Conservation (phyloP, 345 rosid genomes). For the Citrus hindsii region DNA sequence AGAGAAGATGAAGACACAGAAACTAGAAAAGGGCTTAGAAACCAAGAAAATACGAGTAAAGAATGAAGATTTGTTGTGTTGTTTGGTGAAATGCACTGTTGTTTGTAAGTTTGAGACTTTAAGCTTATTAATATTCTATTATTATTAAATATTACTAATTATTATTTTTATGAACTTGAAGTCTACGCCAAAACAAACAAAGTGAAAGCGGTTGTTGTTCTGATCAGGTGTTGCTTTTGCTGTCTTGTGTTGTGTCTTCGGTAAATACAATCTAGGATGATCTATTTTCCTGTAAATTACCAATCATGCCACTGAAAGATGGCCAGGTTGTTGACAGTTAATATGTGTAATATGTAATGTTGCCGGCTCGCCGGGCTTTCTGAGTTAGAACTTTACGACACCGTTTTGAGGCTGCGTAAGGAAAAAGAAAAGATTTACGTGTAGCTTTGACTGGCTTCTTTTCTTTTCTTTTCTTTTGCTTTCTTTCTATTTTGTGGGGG, state of each 20-base stretch:
- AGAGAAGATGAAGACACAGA: not conserved
- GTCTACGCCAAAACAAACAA: not conserved
- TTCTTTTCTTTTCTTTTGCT: not conserved
- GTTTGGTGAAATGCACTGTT: slow-evolving; percentile 8
- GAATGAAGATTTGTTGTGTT: not conserved
- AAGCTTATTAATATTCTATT: not conserved
- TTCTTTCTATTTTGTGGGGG: no score
- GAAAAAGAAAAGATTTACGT: not conserved
- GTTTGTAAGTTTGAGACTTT: not conserved
- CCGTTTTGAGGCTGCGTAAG: not conserved
- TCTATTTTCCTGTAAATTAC: not conserved
- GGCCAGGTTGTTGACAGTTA: not conserved
- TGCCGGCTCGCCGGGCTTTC: not conserved
- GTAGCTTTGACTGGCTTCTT: not conserved
- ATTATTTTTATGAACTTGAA: not conserved
- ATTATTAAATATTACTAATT: not conserved
- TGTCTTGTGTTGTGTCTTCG: not conserved
- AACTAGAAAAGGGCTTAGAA: not conserved
- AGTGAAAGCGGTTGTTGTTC: not conserved
- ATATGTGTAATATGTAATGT: not conserved
- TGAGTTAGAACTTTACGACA: not conserved
- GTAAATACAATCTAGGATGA: not conserved
- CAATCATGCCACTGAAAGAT: not conserved
- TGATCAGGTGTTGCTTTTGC: not conserved
- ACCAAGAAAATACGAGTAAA: not conserved